phyloP scores from a whole-genome alignment of 1,284 basidiomycete species.

The Ceratobasidium sp. region DNA sequence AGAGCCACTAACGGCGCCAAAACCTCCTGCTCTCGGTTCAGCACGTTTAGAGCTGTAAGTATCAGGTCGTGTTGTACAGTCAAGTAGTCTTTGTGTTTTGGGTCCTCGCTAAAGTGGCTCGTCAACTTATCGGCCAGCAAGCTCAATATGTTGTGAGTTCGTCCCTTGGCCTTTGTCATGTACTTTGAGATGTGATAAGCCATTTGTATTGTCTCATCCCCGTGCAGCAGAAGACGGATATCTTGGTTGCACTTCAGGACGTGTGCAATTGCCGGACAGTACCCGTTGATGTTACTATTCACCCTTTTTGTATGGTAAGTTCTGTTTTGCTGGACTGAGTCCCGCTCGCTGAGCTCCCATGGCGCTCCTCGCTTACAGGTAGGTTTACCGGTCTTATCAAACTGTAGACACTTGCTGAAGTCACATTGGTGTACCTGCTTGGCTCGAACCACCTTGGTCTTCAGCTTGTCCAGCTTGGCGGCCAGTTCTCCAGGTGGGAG shows the following conservation, averaged over 20 bases:
- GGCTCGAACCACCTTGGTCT: neutral
- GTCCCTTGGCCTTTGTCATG: slow-evolving; percentile 51
- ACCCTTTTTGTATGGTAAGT: slow-evolving; percentile 34
- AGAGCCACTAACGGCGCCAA: slow-evolving; percentile 27
- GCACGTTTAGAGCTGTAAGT: slow-evolving; percentile 37
- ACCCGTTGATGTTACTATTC: slow-evolving; percentile 56
- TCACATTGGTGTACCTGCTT: slow-evolving; percentile 51
- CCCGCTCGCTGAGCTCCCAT: slow-evolving; percentile 52
- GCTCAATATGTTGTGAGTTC: slow-evolving; percentile 52
- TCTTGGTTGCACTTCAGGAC: slow-evolving; percentile 58
- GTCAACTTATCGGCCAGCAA: slow-evolving; percentile 23
- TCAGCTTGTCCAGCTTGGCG: neutral
- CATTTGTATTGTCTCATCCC: slow-evolving; percentile 24
- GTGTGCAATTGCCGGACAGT: slow-evolving; percentile 54
- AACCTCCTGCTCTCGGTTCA: slow-evolving; percentile 23
- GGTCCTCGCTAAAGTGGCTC: neutral
- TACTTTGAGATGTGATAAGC: slow-evolving; percentile 52
- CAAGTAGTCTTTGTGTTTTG: neutral
- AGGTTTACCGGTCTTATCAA: slow-evolving; percentile 50
- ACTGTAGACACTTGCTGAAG: slow-evolving; percentile 51
- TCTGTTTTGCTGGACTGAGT: slow-evolving; percentile 50
- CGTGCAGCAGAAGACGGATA: slow-evolving; percentile 54
- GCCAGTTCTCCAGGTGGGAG: neutral
- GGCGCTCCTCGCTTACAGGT: slow-evolving; percentile 61
- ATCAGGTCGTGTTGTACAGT: slow-evolving; percentile 15